A percentile compares a stretch with the other conserved stretches of the same genome.
phyloP scores from a whole-genome alignment of 139 green algal species.

The Zygnema circumcarinatum region DNA sequence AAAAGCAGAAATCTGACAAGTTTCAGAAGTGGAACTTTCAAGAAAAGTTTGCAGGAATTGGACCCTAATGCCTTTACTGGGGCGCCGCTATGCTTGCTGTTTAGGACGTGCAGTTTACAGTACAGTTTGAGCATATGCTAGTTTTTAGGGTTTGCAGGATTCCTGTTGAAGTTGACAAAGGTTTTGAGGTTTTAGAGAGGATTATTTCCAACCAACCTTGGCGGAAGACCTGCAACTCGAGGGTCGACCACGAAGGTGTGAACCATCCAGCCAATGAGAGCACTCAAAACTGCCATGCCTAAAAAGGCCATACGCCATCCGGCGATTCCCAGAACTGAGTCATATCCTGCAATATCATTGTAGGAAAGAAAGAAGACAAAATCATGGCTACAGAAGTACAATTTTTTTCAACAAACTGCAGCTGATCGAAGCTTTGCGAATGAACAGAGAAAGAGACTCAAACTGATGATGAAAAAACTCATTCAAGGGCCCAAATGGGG shows the following conservation, averaged over 20 bases:
- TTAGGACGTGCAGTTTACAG: too few species aligned
- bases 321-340: conserved; percentile 31
- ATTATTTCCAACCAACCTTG: neutral
- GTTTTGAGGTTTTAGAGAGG: neutral
- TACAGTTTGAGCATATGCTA: neutral
- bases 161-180: neutral
- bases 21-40: neutral
- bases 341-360: neutral
- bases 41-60: neutral
- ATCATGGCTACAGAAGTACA: too few species aligned
- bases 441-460: too few species aligned
- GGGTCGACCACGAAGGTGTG: conserved; percentile 34
- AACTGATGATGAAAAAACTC: too few species aligned
- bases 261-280: conserved; percentile 32
- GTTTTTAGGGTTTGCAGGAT: neutral
- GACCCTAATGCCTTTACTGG: neutral
- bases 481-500: too few species aligned
- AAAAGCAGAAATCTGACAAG: neutral
- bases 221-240: neutral
- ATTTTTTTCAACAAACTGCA: too few species aligned
- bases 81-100: too few species aligned
- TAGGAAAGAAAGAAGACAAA: too few species aligned
- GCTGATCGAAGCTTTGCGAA: too few species aligned
- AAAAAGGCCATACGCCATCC: conserved; percentile 58
- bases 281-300: conserved; percentile 42